phyloP scores from a whole-genome alignment of 176 grass and related monocot species.

The Ensete ventricosum region DNA sequence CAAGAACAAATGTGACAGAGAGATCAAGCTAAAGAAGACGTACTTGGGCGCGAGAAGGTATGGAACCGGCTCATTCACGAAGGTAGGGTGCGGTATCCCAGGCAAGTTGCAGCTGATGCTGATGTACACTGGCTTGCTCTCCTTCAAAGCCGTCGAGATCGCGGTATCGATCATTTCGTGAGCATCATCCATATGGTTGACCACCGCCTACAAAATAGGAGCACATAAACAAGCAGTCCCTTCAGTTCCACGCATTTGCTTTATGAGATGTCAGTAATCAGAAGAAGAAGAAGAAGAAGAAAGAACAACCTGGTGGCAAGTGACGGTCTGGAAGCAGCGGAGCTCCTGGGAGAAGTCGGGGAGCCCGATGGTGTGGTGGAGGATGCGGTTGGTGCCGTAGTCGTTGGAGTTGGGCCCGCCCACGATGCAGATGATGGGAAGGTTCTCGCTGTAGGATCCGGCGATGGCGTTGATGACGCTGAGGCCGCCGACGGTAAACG shows the following conservation, averaged over 20 bases:
- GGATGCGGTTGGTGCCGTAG: conserved; percentile 20
- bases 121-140: conserved; percentile 17
- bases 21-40: not conserved
- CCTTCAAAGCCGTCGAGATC: conserved; percentile 14
- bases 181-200: conserved; percentile 21
- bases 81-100: conserved; percentile 5
- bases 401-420: conserved; percentile 18
- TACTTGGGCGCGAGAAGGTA: conserved; percentile 15
- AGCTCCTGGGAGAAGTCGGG: conserved; percentile 14
- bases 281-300: not conserved
- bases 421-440: conserved; percentile 13
- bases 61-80: not conserved
- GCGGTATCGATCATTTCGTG: conserved; percentile 18
- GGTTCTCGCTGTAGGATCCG: conserved; percentile 21
- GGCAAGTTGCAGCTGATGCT: conserved; percentile 21
- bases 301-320: conserved; percentile 8
- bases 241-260: not conserved
- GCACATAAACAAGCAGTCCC: not conserved
- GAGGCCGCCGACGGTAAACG: conserved; percentile 15
- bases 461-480: conserved; percentile 21
- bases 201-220: conserved; percentile 4
- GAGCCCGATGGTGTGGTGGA: conserved; percentile 21
- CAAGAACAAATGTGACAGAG: not conserved
- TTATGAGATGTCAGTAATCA: not conserved
- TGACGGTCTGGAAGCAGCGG: conserved; percentile 22